phyloP scores from a whole-genome alignment of 352 stramenopile species.

The Globisporangium ultimum region DNA sequence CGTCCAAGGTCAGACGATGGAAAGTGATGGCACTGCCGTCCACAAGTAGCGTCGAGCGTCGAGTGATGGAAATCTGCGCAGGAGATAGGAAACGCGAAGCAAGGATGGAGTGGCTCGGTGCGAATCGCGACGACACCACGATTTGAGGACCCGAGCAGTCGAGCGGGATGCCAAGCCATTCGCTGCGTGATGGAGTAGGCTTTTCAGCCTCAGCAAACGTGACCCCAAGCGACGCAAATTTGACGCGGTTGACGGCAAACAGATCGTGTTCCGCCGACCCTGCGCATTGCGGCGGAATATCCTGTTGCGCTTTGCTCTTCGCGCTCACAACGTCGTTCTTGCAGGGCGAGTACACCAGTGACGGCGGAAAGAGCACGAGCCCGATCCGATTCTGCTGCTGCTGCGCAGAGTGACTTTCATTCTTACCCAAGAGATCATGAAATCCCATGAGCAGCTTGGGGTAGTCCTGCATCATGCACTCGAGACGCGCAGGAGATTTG shows the following conservation, averaged over 20 bases:
- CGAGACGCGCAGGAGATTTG: constrained; percentile 60
- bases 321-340: constrained; percentile 68
- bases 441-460: constrained; percentile 54
- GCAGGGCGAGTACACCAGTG: constrained; percentile 68
- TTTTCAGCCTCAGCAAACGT: constrained; percentile 1
- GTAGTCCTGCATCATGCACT: constrained; percentile 83
- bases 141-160: constrained; percentile 40
- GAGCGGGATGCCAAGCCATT: constrained; percentile 56
- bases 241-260: constrained; percentile 43
- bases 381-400: constrained; percentile 25
- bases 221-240: constrained; percentile 30
- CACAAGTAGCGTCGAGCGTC: constrained; percentile 53
- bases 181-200: background rate
- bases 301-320: constrained; percentile 39
- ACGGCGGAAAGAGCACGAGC: constrained; percentile 50
- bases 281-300: constrained; percentile 61
- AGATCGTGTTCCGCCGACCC: constrained; percentile 66
- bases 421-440: constrained; percentile 11
- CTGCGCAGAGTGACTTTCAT: background rate
- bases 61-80: constrained; percentile 27
- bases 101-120: constrained; percentile 26
- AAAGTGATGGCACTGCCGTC: constrained; percentile 42
- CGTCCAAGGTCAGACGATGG: constrained; percentile 37
- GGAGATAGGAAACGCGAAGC: constrained; percentile 28
- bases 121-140: constrained; percentile 39